Percentiles rank a stretch among this genome's conserved stretches.
These are phyloP conservation scores for Metschnikowia amazonensis DNA, from an alignment of 805 yeast genomes.

Conservation along the genomic window DNA sequence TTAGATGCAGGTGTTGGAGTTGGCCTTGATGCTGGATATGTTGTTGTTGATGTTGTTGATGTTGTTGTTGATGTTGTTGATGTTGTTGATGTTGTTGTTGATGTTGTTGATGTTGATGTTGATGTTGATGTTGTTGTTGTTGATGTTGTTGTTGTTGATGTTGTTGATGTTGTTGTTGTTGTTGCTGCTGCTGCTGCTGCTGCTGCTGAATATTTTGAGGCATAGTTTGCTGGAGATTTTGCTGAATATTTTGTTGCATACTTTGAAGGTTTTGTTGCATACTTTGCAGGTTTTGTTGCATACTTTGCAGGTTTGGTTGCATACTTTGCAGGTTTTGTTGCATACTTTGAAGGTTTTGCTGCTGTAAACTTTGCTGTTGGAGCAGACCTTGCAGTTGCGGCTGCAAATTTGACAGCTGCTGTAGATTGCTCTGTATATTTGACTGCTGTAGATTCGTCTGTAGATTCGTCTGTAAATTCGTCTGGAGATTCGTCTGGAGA, in stretches of 20 bases:
- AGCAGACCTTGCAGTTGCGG: too few species aligned
- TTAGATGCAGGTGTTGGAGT: neutral
- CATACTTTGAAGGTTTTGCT: neutral
- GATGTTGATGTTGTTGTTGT: conserved; percentile 6
- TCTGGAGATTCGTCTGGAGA: too few species aligned
- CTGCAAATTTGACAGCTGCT: too few species aligned
- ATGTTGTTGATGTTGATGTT: conserved; percentile 7
- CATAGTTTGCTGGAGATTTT: neutral
- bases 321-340: neutral
- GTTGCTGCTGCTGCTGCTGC: conserved; percentile 6
- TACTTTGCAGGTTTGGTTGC: neutral
- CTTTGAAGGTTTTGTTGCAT: neutral
- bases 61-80: conserved; percentile 6
- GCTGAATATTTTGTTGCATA: neutral
- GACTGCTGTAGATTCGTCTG: conserved; percentile 1
- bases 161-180: conserved; percentile 7
- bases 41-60: conserved; percentile 9
- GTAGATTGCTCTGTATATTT: too few species aligned
- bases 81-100: conserved; percentile 9
- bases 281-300: neutral
- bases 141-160: conserved; percentile 10
- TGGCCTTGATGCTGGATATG: conserved; percentile 12
- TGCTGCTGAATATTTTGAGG: conserved; percentile 9
- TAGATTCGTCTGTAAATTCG: neutral
- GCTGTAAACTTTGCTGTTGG: neutral